phyloP scores from a whole-genome alignment of 306 rosid genomes.

The barrel medic (Medicago truncatula) region MtrunA17r5.0-ANR NC_053046.1:8834501-8835000 shows the following conservation, averaged over 20 bases:
- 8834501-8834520: too few species aligned
- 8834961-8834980: too few species aligned
- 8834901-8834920: background rate
- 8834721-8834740: background rate
- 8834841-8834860: constrained; percentile 6
- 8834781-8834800: constrained; percentile 38
- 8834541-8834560: constrained; percentile 3
- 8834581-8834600: background rate
- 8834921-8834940: background rate
- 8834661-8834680: constrained; percentile 29
- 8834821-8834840: constrained; percentile 26
- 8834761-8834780: constrained; percentile 31
- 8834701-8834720: constrained; percentile 1
- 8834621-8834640: constrained; percentile 21
- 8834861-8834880: background rate
- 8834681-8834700: background rate
- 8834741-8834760: background rate
- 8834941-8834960: background rate
- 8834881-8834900: background rate
- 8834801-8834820: background rate
- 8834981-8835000: too few species aligned
- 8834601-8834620: constrained; percentile 17
- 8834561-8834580: constrained; percentile 34
- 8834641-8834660: constrained; percentile 3
- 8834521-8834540: too few species aligned